These are phyloP conservation scores for Prunus mume DNA, from an alignment of 306 rosid genomes.

Conservation along the genomic window DNA sequence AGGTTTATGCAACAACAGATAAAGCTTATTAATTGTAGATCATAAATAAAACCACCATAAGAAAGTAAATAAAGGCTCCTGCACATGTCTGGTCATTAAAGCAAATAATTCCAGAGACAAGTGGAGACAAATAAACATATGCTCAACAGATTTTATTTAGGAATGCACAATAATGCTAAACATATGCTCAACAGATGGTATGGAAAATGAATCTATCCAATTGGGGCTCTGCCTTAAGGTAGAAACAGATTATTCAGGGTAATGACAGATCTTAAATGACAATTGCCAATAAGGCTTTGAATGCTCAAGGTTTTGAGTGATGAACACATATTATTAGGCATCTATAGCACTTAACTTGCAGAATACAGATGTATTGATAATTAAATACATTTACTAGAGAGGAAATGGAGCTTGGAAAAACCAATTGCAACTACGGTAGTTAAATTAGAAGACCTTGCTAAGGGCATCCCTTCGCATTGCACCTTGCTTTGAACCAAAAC, in stretches of 20 bases:
- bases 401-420: neutral
- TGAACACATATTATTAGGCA: neutral
- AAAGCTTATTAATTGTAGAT: slow-evolving; percentile 4
- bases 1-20: neutral
- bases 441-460: slow-evolving; percentile 60
- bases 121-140: neutral
- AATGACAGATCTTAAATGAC: neutral
- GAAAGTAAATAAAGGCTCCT: neutral
- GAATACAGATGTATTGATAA: neutral
- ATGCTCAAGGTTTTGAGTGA: neutral
- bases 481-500: slow-evolving; percentile 84
- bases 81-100: neutral
- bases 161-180: neutral
- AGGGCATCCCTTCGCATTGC: slow-evolving; percentile 53
- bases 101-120: neutral
- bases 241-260: neutral
- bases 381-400: neutral
- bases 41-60: slow-evolving; percentile 17
- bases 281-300: neutral
- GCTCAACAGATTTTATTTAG: neutral
- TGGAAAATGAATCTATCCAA: neutral
- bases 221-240: neutral
- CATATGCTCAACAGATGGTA: neutral
- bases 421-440: neutral
- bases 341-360: neutral